Evolutionary conservation across 306 rosid species (phyloP).

Genomic region (Cucumis cinereus): DNA sequence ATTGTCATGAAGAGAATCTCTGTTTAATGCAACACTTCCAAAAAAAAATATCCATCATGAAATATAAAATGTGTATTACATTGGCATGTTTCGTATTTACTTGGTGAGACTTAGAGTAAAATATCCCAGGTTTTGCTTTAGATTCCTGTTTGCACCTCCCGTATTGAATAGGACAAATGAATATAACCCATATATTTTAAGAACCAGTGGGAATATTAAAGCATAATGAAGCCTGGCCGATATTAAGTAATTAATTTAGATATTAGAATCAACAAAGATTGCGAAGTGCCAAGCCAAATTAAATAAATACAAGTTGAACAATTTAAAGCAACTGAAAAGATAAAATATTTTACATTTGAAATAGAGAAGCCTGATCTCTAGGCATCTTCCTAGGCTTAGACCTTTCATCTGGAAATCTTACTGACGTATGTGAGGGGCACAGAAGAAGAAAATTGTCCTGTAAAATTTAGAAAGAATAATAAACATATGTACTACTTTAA

Average conservation of each 20-base stretch:
- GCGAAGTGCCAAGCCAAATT: background rate
- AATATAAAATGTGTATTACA: background rate
- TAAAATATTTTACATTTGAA: slow-evolving; percentile 13
- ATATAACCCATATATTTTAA: background rate
- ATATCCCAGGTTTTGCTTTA: background rate
- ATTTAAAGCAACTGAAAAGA: background rate
- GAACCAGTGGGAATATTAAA: background rate
- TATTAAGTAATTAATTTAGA: background rate
- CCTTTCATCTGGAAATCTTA: slow-evolving; percentile 60
- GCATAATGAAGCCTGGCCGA: background rate
- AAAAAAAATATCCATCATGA: background rate
- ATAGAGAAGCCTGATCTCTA: slow-evolving; percentile 14
- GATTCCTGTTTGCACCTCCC: background rate
- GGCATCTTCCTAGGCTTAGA: slow-evolving; percentile 22
- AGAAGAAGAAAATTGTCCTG: slow-evolving; percentile 72
- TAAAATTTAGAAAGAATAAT: slow-evolving; percentile 9
- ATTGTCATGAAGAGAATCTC: background rate
- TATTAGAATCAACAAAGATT: background rate
- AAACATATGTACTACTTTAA: background rate
- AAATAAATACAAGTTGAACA: background rate
- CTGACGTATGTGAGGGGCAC: slow-evolving; percentile 59
- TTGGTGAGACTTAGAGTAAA: background rate
- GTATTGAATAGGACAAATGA: background rate
- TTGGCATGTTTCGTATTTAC: background rate
- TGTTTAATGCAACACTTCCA: background rate